Percentiles rank a stretch among this genome's conserved stretches.
Conservation (phyloP, 2,329 filamentous ascomycete genomes). For the Cladorrhinum sp. region DNA sequence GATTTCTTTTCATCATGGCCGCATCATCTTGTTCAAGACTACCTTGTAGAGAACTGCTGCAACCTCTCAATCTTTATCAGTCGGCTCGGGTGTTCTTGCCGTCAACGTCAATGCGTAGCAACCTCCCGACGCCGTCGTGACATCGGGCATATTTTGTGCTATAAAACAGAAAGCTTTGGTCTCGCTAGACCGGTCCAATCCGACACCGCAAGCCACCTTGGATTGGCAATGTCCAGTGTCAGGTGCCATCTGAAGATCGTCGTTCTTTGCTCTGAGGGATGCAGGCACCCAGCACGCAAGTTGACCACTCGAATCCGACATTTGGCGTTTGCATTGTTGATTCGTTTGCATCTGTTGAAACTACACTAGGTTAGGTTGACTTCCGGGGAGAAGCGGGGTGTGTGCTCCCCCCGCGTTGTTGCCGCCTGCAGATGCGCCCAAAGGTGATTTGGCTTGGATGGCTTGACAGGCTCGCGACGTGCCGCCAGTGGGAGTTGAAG, state of each 20-base stretch:
- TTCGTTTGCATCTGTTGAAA: slow-evolving; percentile 12
- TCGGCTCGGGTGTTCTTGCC: not conserved
- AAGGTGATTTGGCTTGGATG: not conserved
- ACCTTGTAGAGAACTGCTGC: too few species aligned
- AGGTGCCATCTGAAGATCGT: not conserved
- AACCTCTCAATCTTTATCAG: not conserved
- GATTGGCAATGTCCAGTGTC: not conserved
- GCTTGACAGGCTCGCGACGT: not conserved
- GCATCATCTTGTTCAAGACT: not conserved
- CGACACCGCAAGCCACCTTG: too few species aligned
- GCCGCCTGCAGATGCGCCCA: not conserved
- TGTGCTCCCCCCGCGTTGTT: not conserved
- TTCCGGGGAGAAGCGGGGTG: slow-evolving; percentile 2
- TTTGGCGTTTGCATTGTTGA: slow-evolving; percentile 14
- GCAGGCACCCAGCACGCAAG: not conserved
- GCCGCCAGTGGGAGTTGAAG: not conserved
- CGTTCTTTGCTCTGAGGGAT: not conserved
- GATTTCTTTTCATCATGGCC: not conserved
- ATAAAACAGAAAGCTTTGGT: not conserved
- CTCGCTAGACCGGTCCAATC: slow-evolving; percentile 8
- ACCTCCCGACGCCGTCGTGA: slow-evolving; percentile 5
- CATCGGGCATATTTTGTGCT: slow-evolving; percentile 1
- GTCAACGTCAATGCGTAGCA: not conserved
- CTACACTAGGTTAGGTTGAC: not conserved
- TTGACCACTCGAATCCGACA: slow-evolving; percentile 2